Evolutionary conservation across 2,329 filamentous ascomycete species (phyloP).

Genomic region (Beauveria asiatica): DNA sequence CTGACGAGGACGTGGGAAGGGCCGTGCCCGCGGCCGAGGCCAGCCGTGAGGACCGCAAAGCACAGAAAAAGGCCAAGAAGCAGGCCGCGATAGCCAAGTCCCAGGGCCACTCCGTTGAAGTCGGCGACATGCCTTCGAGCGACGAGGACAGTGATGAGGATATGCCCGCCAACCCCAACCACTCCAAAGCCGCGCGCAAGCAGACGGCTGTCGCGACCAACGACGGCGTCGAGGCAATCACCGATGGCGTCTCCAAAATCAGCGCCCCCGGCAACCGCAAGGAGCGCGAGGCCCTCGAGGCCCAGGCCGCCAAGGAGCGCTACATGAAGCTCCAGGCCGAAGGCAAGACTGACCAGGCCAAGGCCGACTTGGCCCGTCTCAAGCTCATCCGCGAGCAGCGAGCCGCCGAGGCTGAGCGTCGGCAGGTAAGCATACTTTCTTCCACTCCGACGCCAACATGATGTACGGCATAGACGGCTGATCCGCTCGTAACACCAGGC

Average conservation of each 20-base stretch:
- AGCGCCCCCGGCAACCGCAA: constrained; percentile 38
- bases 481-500: constrained; percentile 31
- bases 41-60: constrained; percentile 74
- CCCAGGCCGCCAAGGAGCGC: constrained; percentile 77
- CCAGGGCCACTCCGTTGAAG: constrained; percentile 62
- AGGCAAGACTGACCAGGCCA: constrained; percentile 94
- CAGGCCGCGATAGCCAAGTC: constrained; percentile 75
- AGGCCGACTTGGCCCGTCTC: constrained; percentile 78
- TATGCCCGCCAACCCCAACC: constrained; percentile 87
- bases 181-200: constrained; percentile 64
- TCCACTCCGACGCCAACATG: not conserved
- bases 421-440: constrained; percentile 52
- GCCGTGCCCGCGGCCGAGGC: constrained; percentile 37
- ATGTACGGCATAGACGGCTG: not conserved
- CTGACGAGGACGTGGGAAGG: constrained; percentile 39
- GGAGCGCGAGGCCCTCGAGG: constrained; percentile 69
- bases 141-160: constrained; percentile 50
- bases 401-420: constrained; percentile 72
- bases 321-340: constrained; percentile 89
- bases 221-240: constrained; percentile 38
- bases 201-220: constrained; percentile 35
- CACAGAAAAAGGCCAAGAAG: constrained; percentile 83
- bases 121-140: constrained; percentile 77
- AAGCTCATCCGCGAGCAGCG: constrained; percentile 77
- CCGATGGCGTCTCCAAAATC: constrained; percentile 49